Evolutionary conservation across 768 basidiomycete genomes (phyloP).

Genomic region (Coprinellus aureogranulatus): DNA sequence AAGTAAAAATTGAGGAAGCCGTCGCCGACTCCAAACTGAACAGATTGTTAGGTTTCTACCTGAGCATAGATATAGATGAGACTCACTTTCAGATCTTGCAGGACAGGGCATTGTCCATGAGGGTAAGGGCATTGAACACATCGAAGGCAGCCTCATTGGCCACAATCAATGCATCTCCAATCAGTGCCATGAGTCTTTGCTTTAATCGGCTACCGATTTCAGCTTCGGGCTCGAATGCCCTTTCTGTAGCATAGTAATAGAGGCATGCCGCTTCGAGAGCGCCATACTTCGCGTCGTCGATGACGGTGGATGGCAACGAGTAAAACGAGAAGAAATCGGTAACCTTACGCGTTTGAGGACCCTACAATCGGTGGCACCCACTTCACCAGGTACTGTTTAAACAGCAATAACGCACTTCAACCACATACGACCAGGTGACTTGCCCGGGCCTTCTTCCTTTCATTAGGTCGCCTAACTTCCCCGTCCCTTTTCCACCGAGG

Average conservation of each 20-base stretch:
- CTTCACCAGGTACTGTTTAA: background rate
- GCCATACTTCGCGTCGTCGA: conserved; percentile 68
- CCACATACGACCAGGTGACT: conserved; percentile 95
- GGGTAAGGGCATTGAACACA: conserved; percentile 91
- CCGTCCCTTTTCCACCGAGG: conserved; percentile 75
- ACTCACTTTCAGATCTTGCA: conserved; percentile 79
- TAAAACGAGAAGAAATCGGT: conserved; percentile 99
- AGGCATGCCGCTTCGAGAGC: conserved; percentile 90
- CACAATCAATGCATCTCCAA: conserved; percentile 77
- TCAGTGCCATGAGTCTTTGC: conserved; percentile 64
- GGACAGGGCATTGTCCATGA: conserved; percentile 89
- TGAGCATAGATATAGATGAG: background rate
- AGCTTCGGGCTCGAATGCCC: conserved; percentile 58
- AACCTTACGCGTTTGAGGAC: conserved; percentile 76
- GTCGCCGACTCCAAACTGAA: conserved; percentile 88
- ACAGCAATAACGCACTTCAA: conserved; percentile 60
- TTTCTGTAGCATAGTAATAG: conserved; percentile 90
- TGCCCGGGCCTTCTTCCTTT: conserved; percentile 65
- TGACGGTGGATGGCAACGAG: conserved; percentile 90
- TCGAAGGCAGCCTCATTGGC: conserved; percentile 88
- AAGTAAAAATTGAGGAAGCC: conserved; percentile 90
- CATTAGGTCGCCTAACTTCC: conserved; percentile 48
- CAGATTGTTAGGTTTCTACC: conserved; percentile 4
- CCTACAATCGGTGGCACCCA: conserved; percentile 47
- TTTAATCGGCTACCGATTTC: conserved; percentile 65